Base-by-base conservation (phyloP, 2,329 filamentous ascomycete species). In the Fusarium ramigenum region DNA sequence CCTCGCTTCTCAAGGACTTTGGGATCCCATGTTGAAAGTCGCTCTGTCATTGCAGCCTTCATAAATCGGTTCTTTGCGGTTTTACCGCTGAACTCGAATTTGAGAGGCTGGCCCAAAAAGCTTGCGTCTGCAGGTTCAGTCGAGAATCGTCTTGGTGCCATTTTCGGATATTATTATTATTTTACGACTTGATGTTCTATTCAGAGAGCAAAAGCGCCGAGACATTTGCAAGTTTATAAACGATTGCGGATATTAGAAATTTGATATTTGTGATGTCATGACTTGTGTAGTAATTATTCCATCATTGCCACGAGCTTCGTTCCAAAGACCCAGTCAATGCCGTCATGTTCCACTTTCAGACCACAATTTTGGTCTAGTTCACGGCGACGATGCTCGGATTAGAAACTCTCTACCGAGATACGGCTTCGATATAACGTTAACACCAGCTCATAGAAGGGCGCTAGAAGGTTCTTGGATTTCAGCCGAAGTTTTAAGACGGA, bases 11-110 rank as follows among this genome's bases (percentile, higher is more conserved):
- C 80, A 14, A 87, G 74, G 63, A 89, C 84, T 30, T 85, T 85
- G 11, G 86, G 83, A 65, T 88, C 84, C 89, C 89, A 93, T 9
- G 87, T 89, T 1, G 89, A 88, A 19, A 92, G 82, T 12, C 86
- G 83, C 78, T 93, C 91, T 4, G 88, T 88, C 91, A 93, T 92
- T 46, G 91, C 88, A 10, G 84, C 89, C 80, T 93, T 93, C 72
- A 92, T 79, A 76, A 92, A 90, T n/a, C 90, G 85, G 78, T 93
- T 93, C 46, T 86, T 87, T 4, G 90, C 90, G 4, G 85, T 87
- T 63, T 83, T 85, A 58, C 86, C 85, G 46, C 86, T 87, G 79
- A 88, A 88, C 32, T 81, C 79, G 69, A 87, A 88, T 23, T 81
- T 78, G 52, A 89, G 81, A 15, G 87, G 85, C 73, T 83, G 73